phyloP scores from a whole-genome alignment of 116 monocot genomes.

The Posidonia oceanica region DNA sequence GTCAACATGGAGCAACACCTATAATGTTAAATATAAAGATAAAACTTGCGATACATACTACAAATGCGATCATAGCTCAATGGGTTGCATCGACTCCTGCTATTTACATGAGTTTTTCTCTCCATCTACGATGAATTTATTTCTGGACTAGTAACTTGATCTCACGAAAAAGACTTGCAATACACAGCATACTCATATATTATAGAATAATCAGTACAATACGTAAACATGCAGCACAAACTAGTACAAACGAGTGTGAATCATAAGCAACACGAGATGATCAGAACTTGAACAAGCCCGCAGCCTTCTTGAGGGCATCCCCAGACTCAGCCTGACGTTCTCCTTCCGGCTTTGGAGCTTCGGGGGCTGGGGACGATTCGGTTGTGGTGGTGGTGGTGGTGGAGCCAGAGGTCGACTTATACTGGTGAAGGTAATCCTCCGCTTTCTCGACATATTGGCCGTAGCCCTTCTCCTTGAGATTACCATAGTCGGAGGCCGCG shows the following conservation, averaged over 20 bases:
- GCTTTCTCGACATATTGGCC: slow-evolving; percentile 53
- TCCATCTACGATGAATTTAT: no score
- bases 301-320: slow-evolving; percentile 30
- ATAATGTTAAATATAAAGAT: no score
- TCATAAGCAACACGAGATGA: background rate
- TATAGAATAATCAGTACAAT: no score
- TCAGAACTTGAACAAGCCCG: slow-evolving; percentile 44
- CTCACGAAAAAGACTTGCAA: no score
- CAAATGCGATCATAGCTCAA: no score
- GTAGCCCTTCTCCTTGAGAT: slow-evolving; percentile 32
- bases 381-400: background rate
- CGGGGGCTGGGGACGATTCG: background rate
- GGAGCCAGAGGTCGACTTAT: slow-evolving; percentile 2
- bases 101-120: no score
- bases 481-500: slow-evolving; percentile 39
- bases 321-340: slow-evolving; percentile 6
- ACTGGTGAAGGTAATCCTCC: slow-evolving; percentile 44
- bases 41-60: no score
- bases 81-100: no score
- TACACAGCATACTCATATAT: no score
- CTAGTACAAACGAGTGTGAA: background rate
- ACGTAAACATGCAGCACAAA: no score
- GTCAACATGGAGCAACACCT: no score
- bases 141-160: no score
- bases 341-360: background rate